Percentiles rank a stretch among this genome's conserved stretches.
phyloP scores from a whole-genome alignment of 345 rosid species.

The Cardamine chenopodiifolia region DNA sequence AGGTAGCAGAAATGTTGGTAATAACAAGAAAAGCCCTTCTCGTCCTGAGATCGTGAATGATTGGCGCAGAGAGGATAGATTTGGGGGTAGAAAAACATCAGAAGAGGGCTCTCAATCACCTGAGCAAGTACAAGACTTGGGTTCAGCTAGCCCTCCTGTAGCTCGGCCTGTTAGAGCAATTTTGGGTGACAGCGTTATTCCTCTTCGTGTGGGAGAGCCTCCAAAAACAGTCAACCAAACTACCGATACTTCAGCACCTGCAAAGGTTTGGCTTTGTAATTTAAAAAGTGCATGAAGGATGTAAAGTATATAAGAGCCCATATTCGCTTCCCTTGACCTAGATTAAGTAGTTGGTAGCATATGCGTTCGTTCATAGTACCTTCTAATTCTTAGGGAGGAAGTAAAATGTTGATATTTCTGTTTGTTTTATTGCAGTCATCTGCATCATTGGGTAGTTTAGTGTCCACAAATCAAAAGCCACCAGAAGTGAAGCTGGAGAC shows the following conservation, averaged over 20 bases:
- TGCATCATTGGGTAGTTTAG: conserved; percentile 70
- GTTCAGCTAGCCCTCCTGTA: conserved; percentile 73
- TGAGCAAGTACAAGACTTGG: conserved; percentile 64
- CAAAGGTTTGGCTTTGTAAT: conserved; percentile 59
- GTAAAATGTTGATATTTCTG: conserved; percentile 7
- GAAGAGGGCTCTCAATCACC: conserved; percentile 57
- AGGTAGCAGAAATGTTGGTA: conserved; percentile 21
- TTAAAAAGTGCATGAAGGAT: background rate
- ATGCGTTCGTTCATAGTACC: background rate
- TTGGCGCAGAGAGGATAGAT: conserved; percentile 95
- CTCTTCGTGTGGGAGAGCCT: conserved; percentile 78
- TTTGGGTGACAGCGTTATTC: conserved; percentile 81
- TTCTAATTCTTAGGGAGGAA: background rate
- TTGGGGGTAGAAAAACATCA: conserved; percentile 53
- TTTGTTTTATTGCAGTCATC: conserved; percentile 58
- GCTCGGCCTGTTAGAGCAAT: conserved; percentile 90
- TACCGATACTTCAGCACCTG: conserved; percentile 49
- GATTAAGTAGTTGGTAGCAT: conserved; percentile 1
- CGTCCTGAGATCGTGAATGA: conserved; percentile 74
- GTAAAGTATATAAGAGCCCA: conserved; percentile 1
- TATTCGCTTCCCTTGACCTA: background rate
- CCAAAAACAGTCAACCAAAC: conserved; percentile 68
- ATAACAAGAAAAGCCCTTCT: conserved; percentile 37
- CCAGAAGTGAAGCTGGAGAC: conserved; percentile 68
- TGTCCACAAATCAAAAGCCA: conserved; percentile 58